Evolutionary conservation across 73 alveolate genomes (phyloP), one percentile per base, ranked within the genome.

Genomic region (Urostyla sp.): DNA sequence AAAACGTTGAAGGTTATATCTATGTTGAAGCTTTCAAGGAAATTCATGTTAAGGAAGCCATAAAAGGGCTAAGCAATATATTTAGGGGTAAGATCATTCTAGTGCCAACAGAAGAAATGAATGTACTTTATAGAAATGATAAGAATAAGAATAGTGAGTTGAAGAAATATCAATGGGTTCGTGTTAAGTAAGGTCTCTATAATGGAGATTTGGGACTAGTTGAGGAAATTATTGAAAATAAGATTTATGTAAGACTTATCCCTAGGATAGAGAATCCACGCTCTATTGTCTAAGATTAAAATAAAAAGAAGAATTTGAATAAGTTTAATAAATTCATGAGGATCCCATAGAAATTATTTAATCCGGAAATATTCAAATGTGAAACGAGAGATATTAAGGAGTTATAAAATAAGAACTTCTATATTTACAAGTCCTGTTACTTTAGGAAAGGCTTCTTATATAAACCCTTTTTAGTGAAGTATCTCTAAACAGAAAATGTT

Each of bases 1-100:
- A 87, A 46, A 87, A 92, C 51, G 90, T 95, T 28, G 93, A 92
- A 75, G 98, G 96, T 15, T 91, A 77, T 79, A 80, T 95, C 45
- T 93, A 90, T 60, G 88, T 95, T 32, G 99, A 95, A 67, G 98
- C 99, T 52, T 90, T 72, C 77, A 91, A 88, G 52, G 97, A 92
- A 79, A 78, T 81, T 40, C 96, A 95, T 55, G 96, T 95, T 30
- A 57, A 77, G 34, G 67, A 75, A 78, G 98, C 97, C 0, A 85
- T 95, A 48, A 54, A 61, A 31, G 98, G 97, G 0, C 81, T 92
- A 74, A 49, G 83, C 16, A 72, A 72, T 59, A 78, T 95, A 27
- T 74, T 60, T 58, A 92, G 81, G 56, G 79, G 84, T 51, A 89
- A 92, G 38, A 37, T 94, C 7, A 89, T 73, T 32, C 44, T 93